A percentile compares a stretch with the other conserved stretches of the same genome.
Evolutionary conservation across 1,284 basidiomycete genomes (phyloP).

Genomic region (Rhodotorula sp.): DNA sequence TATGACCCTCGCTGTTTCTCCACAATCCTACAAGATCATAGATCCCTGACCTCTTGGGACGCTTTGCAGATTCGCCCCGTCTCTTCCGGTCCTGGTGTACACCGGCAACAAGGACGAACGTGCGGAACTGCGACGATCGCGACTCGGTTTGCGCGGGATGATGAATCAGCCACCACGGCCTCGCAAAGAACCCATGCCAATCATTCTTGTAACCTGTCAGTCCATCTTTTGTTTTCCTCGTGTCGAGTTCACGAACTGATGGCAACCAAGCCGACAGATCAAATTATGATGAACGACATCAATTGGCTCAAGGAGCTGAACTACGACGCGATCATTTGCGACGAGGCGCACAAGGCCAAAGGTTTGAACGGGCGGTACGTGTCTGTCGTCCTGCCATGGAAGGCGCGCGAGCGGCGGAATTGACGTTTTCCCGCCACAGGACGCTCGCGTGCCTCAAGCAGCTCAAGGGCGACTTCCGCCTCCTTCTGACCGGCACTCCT

Average conservation of each 20-base stretch:
- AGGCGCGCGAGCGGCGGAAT: no score
- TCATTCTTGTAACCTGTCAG: slow-evolving; percentile 43
- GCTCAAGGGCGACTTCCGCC: slow-evolving; percentile 16
- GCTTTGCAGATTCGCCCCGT: slow-evolving; percentile 45
- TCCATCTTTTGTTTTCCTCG: neutral
- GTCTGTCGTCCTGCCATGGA: no score
- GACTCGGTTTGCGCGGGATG: slow-evolving; percentile 9
- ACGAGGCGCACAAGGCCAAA: slow-evolving; percentile 51
- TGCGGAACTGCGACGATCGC: slow-evolving; percentile 13
- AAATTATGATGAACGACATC: slow-evolving; percentile 18
- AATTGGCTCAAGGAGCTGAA: slow-evolving; percentile 11
- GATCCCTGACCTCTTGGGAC: neutral
- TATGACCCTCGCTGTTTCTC: neutral
- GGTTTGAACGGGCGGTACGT: slow-evolving; percentile 46
- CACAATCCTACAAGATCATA: neutral
- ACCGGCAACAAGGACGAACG: slow-evolving; percentile 45
- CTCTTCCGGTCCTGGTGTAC: slow-evolving; percentile 48
- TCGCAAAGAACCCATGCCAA: slow-evolving; percentile 10
- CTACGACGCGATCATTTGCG: slow-evolving; percentile 44
- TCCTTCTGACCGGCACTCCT: slow-evolving; percentile 42
- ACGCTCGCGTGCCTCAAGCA: slow-evolving; percentile 13
- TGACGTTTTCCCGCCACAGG: neutral
- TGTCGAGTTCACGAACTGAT: neutral
- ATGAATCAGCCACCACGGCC: neutral
- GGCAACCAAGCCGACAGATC: slow-evolving; percentile 7